Percentiles rank a stretch among this genome's conserved stretches.
Evolutionary conservation across 345 rosid genomes (phyloP).

Genomic region (Odontarrhena argentea): DNA sequence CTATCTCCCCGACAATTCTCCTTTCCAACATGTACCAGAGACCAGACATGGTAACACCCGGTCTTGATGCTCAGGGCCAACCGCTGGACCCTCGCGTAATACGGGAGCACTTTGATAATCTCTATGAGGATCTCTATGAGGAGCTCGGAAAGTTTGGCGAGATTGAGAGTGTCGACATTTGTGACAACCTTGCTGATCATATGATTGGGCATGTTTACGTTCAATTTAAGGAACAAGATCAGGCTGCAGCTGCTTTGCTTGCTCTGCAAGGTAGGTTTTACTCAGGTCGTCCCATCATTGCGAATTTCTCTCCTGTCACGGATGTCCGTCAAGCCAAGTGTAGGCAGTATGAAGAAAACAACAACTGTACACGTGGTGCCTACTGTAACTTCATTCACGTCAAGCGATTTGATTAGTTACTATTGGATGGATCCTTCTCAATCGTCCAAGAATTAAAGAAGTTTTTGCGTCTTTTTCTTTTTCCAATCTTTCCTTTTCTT

Average conservation of each 20-base stretch:
- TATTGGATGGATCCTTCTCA: too few relatives aligned
- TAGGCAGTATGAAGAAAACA: slow-evolving; percentile 80
- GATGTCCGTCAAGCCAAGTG: slow-evolving; percentile 92
- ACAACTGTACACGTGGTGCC: slow-evolving; percentile 76
- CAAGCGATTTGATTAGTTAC: slow-evolving; percentile 35
- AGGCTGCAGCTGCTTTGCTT: slow-evolving; percentile 80
- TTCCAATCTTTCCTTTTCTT: too few relatives aligned
- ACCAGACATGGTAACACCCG: slow-evolving; percentile 90
- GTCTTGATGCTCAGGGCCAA: slow-evolving; percentile 72
- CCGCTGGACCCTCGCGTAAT: slow-evolving; percentile 74
- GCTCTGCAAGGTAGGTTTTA: slow-evolving; percentile 81
- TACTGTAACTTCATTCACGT: slow-evolving; percentile 93
- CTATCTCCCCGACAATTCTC: slow-evolving; percentile 74
- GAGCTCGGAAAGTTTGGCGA: slow-evolving; percentile 86
- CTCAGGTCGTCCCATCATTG: slow-evolving; percentile 84
- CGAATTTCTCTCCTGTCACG: slow-evolving; percentile 91
- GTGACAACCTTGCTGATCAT: slow-evolving; percentile 91
- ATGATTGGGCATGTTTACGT: slow-evolving; percentile 92
- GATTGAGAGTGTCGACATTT: slow-evolving; percentile 79
- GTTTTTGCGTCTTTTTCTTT: too few relatives aligned
- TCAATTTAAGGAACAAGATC: slow-evolving; percentile 86
- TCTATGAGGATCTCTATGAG: slow-evolving; percentile 83
- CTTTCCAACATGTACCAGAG: slow-evolving; percentile 71
- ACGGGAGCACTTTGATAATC: slow-evolving; percentile 83
- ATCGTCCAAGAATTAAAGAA: too few relatives aligned